A percentile compares a stretch with the other conserved stretches of the same genome.
phyloP scores from a whole-genome alignment of 345 rosid species.

The Odontarrhena argentea region DNA sequence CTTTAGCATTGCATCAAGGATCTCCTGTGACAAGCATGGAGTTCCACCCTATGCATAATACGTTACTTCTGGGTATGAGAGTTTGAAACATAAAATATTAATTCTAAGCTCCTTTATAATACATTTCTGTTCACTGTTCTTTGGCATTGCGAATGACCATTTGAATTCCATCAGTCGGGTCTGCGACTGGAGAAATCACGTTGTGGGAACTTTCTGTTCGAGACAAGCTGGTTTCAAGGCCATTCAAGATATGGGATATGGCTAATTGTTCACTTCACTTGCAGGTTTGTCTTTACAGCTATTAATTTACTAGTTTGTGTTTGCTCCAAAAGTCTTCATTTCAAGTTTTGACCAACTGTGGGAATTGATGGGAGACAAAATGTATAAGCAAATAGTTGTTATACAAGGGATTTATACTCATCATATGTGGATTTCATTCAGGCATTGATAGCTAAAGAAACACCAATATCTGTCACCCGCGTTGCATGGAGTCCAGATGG shows the following conservation, averaged over 20 bases:
- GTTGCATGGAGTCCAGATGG: slow-evolving; percentile 79
- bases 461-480: slow-evolving; percentile 54
- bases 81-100: slow-evolving; percentile 9
- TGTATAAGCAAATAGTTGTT: slow-evolving; percentile 10
- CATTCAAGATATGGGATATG: slow-evolving; percentile 77
- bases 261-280: slow-evolving; percentile 48
- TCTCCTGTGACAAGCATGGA: slow-evolving; percentile 87
- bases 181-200: slow-evolving; percentile 74
- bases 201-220: slow-evolving; percentile 68
- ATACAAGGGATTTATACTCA: slow-evolving; percentile 33
- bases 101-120: background rate
- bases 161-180: slow-evolving; percentile 67
- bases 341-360: background rate
- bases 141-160: slow-evolving; percentile 37
- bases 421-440: slow-evolving; percentile 37
- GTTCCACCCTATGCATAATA: slow-evolving; percentile 72
- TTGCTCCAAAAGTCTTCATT: slow-evolving; percentile 12
- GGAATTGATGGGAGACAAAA: slow-evolving; percentile 25
- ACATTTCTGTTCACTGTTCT: background rate
- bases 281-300: slow-evolving; percentile 55
- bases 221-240: slow-evolving; percentile 68
- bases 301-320: background rate
- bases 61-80: slow-evolving; percentile 74
- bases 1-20: slow-evolving; percentile 69
- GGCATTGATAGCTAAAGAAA: slow-evolving; percentile 50